Conservation (phyloP, 2,329 filamentous ascomycete species). For the Penicillium digitatum region DNA sequence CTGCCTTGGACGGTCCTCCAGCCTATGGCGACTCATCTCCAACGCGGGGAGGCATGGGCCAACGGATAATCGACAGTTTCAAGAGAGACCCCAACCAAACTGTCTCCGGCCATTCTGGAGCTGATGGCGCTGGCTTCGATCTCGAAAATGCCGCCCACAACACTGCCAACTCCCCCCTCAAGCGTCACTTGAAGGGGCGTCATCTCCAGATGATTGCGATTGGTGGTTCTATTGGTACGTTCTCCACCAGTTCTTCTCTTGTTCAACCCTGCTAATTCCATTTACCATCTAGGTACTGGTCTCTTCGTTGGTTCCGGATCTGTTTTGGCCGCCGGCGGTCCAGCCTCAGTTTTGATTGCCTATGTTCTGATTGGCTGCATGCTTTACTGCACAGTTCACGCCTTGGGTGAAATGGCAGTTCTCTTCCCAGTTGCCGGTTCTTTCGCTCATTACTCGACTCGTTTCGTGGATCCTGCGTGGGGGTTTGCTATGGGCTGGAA, state of each 20-base stretch:
- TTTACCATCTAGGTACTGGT: constrained; percentile 59
- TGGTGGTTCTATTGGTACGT: constrained; percentile 75
- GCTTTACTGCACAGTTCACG: constrained; percentile 89
- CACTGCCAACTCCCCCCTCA: constrained; percentile 70
- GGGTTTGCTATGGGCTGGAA: constrained; percentile 96
- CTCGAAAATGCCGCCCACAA: constrained; percentile 58
- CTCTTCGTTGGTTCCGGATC: constrained; percentile 80
- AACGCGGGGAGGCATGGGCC: constrained; percentile 22
- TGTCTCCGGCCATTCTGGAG: constrained; percentile 38
- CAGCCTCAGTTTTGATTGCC: constrained; percentile 72
- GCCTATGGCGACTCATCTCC: constrained; percentile 31
- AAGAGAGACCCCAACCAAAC: constrained; percentile 44
- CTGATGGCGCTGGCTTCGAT: constrained; percentile 57
- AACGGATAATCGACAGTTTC: constrained; percentile 42
- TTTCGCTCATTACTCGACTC: constrained; percentile 85
- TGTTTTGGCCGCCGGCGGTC: constrained; percentile 68
- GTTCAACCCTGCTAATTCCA: constrained; percentile 11
- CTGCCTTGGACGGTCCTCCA: constrained; percentile 25
- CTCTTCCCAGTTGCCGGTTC: constrained; percentile 87
- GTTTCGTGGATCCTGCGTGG: constrained; percentile 91
- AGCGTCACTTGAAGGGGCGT: constrained; percentile 72
- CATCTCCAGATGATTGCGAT: constrained; percentile 98
- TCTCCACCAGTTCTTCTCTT: background rate
- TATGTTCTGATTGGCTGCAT: constrained; percentile 76
- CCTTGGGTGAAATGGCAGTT: constrained; percentile 85